These are phyloP conservation scores for Dendrostoma leiphaemia DNA, from an alignment of 2,329 filamentous ascomycete genomes.

Conservation along the genomic window DNA sequence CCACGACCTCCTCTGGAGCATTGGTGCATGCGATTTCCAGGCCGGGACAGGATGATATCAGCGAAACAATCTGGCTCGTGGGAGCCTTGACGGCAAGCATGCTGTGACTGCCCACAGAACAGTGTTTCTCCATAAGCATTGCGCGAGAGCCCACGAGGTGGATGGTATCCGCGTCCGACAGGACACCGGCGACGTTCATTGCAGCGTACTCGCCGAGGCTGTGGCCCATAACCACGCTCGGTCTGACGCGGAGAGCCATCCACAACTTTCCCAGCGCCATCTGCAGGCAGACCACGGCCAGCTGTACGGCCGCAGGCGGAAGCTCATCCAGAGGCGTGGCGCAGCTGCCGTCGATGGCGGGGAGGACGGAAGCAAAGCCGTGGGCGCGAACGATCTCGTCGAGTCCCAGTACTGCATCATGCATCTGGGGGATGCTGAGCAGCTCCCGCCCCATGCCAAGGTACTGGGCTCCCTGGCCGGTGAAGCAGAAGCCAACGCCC, in stretches of 20 bases:
- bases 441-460: slow-evolving; percentile 45
- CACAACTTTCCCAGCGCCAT: slow-evolving; percentile 57
- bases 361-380: slow-evolving; percentile 54
- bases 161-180: slow-evolving; percentile 69
- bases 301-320: slow-evolving; percentile 50
- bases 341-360: slow-evolving; percentile 44
- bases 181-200: slow-evolving; percentile 66
- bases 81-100: slow-evolving; percentile 49
- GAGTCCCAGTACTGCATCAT: slow-evolving; percentile 45
- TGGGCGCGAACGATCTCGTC: slow-evolving; percentile 47
- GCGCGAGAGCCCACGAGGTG: slow-evolving; percentile 69
- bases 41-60: slow-evolving; percentile 46
- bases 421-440: neutral
- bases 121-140: slow-evolving; percentile 60
- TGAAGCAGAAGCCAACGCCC: slow-evolving; percentile 51
- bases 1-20: slow-evolving; percentile 68
- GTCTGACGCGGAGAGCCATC: slow-evolving; percentile 51
- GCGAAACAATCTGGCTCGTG: slow-evolving; percentile 31
- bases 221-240: slow-evolving; percentile 46
- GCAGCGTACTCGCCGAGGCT: slow-evolving; percentile 70
- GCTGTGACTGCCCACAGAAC: slow-evolving; percentile 63
- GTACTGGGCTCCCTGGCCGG: slow-evolving; percentile 54
- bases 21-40: slow-evolving; percentile 70
- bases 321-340: slow-evolving; percentile 24
- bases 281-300: slow-evolving; percentile 51